Conservation (phyloP, 352 stramenopile genomes). For the Globisporangium spiculum region DNA sequence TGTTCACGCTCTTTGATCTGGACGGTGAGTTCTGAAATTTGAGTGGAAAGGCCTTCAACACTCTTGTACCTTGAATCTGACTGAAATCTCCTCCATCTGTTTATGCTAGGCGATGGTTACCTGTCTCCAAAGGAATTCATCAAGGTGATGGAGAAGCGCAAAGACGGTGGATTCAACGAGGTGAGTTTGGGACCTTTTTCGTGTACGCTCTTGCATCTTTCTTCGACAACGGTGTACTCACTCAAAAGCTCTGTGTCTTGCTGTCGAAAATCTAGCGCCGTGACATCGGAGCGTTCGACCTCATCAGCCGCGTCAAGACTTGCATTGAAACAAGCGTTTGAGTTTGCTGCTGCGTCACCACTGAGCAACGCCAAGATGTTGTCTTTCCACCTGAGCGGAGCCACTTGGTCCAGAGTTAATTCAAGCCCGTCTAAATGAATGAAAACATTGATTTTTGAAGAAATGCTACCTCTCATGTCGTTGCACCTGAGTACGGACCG, state of each 20-base stretch:
- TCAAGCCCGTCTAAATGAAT: background rate
- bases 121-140: constrained; percentile 84
- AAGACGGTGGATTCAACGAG: constrained; percentile 79
- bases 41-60: background rate
- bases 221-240: background rate
- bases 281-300: constrained; percentile 71
- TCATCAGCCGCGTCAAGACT: constrained; percentile 58
- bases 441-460: background rate
- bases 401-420: background rate
- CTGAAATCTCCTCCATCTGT: background rate
- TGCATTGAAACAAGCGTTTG: constrained; percentile 51
- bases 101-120: constrained; percentile 56
- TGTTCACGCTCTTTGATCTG: constrained; percentile 81
- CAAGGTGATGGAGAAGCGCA: constrained; percentile 84
- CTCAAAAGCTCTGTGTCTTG: background rate
- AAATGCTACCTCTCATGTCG: constrained; percentile 16
- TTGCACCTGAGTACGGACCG: constrained; percentile 60
- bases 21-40: constrained; percentile 38
- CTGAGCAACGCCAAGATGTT: background rate
- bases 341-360: background rate
- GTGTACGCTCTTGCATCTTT: background rate
- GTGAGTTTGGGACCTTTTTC: constrained; percentile 27
- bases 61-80: background rate
- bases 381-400: background rate
- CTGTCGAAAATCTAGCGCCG: constrained; percentile 40